Base-by-base conservation (phyloP, 495 filamentous ascomycete species). In the Penicillium samsonianum region DNA sequence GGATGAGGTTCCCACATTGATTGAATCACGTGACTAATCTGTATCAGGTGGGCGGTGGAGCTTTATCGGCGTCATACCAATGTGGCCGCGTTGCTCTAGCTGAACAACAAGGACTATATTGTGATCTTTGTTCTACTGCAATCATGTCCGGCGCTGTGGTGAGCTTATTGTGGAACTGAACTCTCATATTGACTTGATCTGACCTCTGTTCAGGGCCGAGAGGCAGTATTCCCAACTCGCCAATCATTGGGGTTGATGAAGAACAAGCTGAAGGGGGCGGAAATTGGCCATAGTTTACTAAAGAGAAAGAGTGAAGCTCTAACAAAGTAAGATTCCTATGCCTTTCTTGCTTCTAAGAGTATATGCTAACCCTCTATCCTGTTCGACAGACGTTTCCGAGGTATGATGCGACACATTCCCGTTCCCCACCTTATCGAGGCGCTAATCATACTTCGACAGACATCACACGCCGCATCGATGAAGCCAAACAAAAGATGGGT, bases 401-500 rank as follows among this genome's bases (percentile, higher is more conserved):
- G 89, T 92, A 83, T 51, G 68, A 50, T 60, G 23, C 41, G 43
- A 40, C 37, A 59, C 53, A 46, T 57, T 37, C 47, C 42, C 35
- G 62, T 30, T 54, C 57, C 66, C 65, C 69, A 57, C 62, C 61
- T 53, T 62, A 53, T 50, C 53, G 51, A 35, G 50, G 37, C 48
- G 63, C 71, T 76, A 62, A 78, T 59, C 26, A 22, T 43, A 45
- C 30, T 38, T 35, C 41, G 26, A n/a, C 53, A 90, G 94, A 98
- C 68, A 99, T 99, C 65, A 97, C 94, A 52, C 82, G 87, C 57
- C 90, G 94, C 55, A 98, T 99, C 75, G 94, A 98, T 78, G 93
- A 98, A 73, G 94, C 94, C 26, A 99, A 99, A 76, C 91, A 91
- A 60, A 99, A 99, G 80, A 99, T 99, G 94, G 94, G 94, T 42